Evolutionary conservation across 1,284 basidiomycete genomes (phyloP), one percentile per base, ranked within the genome.

Genomic region (Phlebopus sp.): DNA sequence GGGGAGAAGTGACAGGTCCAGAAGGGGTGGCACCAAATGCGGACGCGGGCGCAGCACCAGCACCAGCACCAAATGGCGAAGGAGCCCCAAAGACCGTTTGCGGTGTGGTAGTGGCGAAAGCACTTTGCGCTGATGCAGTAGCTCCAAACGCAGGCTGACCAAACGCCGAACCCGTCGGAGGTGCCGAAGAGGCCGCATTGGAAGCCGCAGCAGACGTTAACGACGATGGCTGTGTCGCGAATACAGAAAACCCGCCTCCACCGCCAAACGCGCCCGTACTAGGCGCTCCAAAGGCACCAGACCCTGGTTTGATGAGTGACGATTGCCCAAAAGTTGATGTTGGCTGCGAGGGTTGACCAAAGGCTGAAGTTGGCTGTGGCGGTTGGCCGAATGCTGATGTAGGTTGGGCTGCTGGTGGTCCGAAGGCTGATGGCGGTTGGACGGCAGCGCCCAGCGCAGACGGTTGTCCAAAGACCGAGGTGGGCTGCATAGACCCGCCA

Each of bases 191-290:
- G 4, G 41, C n/a, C n/a, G 17, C 42, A 35, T 18, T 48, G 17
- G 58, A 37, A 30, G 44, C 41, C 1, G 58, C 38, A 25, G 56
- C 45, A 1, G 56, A 44, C 3, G 56, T 36, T 38, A 70, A 70
- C 8, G 59, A 27, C 6, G 67, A 58, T 1, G 67, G 55, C 37
- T 57, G 60, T 27, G 61, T 45, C 37, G 69, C 57, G 53, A 74
- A 74, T 3, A 68, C 59, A 18, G 70, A 66, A 50, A 74, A 74
- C 2, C 60, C 70, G 34, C 64, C 57, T 15, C 66, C 59, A 31
- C 42, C 55, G 29, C 60, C 62, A 21, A 64, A 53, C 4, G 61
- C 58, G 31, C 62, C 57, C 3, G 60, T 42, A 13, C 51, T 53
- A 18, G 50, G 34, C 9, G 51, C 30, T 10, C 51, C 59, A 19